Conservation (phyloP, 495 filamentous ascomycete species). For the Echria macrotheca region DNA sequence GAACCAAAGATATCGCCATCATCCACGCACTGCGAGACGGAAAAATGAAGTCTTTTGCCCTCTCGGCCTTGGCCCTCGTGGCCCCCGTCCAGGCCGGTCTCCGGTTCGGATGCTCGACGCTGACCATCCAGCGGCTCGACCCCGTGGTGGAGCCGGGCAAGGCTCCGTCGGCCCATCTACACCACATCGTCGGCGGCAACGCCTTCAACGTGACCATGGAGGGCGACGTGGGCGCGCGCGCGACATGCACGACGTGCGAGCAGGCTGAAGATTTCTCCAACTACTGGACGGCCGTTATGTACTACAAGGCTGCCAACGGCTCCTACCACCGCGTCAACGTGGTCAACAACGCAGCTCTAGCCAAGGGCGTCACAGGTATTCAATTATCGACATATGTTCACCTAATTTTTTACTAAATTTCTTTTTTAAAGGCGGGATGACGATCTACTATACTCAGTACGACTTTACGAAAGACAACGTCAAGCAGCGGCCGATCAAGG, state of each 20-base stretch:
- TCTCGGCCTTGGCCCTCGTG: conserved; percentile 29
- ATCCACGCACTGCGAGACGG: not conserved
- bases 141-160: conserved; percentile 33
- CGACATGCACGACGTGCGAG: conserved; percentile 21
- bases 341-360: conserved; percentile 33
- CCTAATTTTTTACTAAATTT: no score
- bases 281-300: conserved; percentile 41
- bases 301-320: conserved; percentile 40
- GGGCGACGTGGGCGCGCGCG: conserved; percentile 33
- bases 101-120: conserved; percentile 39
- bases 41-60: conserved; percentile 39
- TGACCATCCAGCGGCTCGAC: conserved; percentile 38
- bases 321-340: conserved; percentile 36
- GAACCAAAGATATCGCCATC: no score
- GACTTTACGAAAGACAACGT: conserved; percentile 31
- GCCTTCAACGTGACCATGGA: conserved; percentile 42
- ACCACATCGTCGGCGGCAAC: conserved; percentile 44
- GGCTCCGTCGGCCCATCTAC: conserved; percentile 36
- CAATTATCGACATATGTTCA: no score
- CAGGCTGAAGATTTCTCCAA: conserved; percentile 20
- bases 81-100: conserved; percentile 35
- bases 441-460: conserved; percentile 39
- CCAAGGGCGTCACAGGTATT: conserved; percentile 33
- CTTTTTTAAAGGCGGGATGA: no score
- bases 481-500: conserved; percentile 29